Percentiles rank a stretch among this genome's conserved stretches.
Evolutionary conservation across 768 basidiomycete genomes (phyloP).

Genomic region (Chiua virens): DNA sequence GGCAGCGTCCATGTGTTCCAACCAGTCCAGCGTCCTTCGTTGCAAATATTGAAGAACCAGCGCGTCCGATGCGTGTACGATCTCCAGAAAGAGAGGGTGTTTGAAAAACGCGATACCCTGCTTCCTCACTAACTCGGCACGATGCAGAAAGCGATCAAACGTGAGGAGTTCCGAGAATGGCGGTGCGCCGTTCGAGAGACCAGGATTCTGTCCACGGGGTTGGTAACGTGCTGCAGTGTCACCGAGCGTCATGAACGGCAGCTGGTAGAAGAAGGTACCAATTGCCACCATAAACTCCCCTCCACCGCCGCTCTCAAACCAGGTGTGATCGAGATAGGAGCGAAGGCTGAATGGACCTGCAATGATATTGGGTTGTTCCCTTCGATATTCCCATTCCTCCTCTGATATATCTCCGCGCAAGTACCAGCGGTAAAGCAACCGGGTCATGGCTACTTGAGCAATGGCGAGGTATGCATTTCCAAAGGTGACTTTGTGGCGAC

Average conservation of each 20-base stretch:
- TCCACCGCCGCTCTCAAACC: no score
- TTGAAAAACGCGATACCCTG: slow-evolving; percentile 35
- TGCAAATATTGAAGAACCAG: slow-evolving; percentile 6
- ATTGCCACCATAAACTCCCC: no score
- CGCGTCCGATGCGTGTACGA: slow-evolving; percentile 24
- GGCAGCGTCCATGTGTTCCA: slow-evolving; percentile 13
- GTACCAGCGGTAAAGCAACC: slow-evolving; percentile 46
- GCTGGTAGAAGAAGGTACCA: slow-evolving; percentile 42
- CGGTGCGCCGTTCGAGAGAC: no score
- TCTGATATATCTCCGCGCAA: slow-evolving; percentile 43
- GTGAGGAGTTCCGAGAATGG: no score
- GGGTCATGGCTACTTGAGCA: slow-evolving; percentile 49
- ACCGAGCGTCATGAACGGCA: slow-evolving; percentile 48
- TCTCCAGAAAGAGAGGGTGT: slow-evolving; percentile 47
- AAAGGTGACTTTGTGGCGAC: slow-evolving; percentile 43
- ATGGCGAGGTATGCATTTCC: slow-evolving; percentile 50
- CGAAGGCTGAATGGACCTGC: no score
- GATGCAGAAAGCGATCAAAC: slow-evolving; percentile 41
- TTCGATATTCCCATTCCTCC: slow-evolving; percentile 51
- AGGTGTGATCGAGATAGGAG: no score
- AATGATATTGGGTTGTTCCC: slow-evolving; percentile 47
- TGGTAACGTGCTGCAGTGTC: background rate
- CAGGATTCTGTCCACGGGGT: no score
- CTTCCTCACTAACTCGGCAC: slow-evolving; percentile 37
- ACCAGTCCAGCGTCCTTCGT: slow-evolving; percentile 20